A percentile compares a stretch with the other conserved stretches of the same genome.
Conservation (phyloP, 2,329 filamentous ascomycete species). For the Tolypocladium sp. region DNA sequence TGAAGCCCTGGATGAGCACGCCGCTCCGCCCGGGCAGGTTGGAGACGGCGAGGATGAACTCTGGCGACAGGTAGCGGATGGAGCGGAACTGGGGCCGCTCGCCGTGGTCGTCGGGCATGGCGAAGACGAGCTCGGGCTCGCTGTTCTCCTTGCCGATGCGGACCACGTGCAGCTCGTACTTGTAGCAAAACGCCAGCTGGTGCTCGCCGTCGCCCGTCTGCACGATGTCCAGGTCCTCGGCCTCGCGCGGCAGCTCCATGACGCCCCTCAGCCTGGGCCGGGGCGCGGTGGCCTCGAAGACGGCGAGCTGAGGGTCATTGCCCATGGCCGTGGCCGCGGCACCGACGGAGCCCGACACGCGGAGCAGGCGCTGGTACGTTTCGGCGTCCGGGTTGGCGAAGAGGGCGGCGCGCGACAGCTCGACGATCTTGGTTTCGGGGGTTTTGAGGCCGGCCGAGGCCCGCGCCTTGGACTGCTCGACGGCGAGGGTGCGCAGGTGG, state of each 20-base stretch:
- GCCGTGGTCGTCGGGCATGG: conserved; percentile 38
- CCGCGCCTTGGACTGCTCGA: conserved; percentile 33
- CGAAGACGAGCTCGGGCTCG: conserved; percentile 46
- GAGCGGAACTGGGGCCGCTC: conserved; percentile 44
- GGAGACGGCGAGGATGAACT: conserved; percentile 47
- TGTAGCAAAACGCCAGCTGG: conserved; percentile 69
- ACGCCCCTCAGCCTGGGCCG: conserved; percentile 36
- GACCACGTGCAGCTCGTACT: conserved; percentile 63
- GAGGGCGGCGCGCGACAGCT: conserved; percentile 42
- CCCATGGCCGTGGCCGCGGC: conserved; percentile 73
- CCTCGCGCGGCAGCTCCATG: conserved; percentile 45
- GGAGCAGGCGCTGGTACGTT: conserved; percentile 50
- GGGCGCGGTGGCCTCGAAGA: conserved; percentile 57
- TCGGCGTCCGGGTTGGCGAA: conserved; percentile 42
- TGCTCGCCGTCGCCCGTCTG: conserved; percentile 55
- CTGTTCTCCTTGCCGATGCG: conserved; percentile 41
- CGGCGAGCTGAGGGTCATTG: conserved; percentile 64
- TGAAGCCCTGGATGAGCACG: conserved; percentile 45
- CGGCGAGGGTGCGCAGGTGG: conserved; percentile 70
- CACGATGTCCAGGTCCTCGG: conserved; percentile 59
- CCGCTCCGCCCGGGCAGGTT: conserved; percentile 52
- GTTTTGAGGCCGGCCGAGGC: conserved; percentile 17
- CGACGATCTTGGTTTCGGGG: conserved; percentile 32
- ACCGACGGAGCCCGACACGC: conserved; percentile 57
- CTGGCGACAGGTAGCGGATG: conserved; percentile 48